Conservation (phyloP, 352 stramenopile genomes). For the Saprolegnia parasitica region DNA sequence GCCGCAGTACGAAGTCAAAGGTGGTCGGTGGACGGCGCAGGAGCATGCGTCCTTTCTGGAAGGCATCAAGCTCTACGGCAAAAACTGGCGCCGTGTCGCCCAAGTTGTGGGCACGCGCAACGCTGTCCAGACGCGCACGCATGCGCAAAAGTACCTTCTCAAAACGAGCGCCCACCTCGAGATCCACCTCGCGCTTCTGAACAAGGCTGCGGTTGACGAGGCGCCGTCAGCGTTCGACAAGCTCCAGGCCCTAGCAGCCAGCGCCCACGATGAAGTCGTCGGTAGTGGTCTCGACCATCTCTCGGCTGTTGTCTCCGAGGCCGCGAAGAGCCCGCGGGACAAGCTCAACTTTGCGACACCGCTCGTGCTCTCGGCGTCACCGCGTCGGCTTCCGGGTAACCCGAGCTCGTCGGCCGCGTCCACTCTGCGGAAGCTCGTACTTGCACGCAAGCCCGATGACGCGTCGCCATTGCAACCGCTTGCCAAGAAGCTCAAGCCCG, state of each 20-base stretch:
- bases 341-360: conserved; percentile 22
- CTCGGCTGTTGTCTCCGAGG: conserved; percentile 4
- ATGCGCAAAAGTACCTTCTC: conserved; percentile 91
- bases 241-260: background rate
- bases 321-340: background rate
- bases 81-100: conserved; percentile 81
- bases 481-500: conserved; percentile 14
- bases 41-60: conserved; percentile 84
- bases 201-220: conserved; percentile 4
- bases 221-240: conserved; percentile 2
- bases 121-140: conserved; percentile 83
- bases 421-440: conserved; percentile 17
- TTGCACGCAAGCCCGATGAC: conserved; percentile 16
- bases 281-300: conserved; percentile 1
- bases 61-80: conserved; percentile 81
- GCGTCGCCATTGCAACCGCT: background rate
- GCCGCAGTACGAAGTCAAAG: conserved; percentile 46
- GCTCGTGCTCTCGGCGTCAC: conserved; percentile 12
- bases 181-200: conserved; percentile 25
- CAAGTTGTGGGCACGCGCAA: conserved; percentile 78
- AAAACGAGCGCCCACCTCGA: conserved; percentile 40
- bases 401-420: background rate
- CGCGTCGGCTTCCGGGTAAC: background rate
- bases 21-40: conserved; percentile 82
- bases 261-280: background rate